Conservation (phyloP, 306 rosid species). For the Boehmeria nivea region DNA sequence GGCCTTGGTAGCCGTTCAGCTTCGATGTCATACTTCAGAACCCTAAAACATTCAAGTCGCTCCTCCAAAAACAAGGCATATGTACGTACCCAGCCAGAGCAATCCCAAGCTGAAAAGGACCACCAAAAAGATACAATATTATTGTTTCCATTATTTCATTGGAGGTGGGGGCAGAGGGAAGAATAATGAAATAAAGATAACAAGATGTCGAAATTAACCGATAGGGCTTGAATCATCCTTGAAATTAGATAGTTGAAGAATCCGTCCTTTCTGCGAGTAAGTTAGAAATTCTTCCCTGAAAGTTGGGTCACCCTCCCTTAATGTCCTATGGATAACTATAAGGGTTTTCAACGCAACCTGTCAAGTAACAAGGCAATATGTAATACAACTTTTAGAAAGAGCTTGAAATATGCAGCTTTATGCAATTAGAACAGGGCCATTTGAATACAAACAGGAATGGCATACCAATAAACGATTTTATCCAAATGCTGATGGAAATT, state of each 20-base stretch:
- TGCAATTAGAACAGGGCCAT: no score
- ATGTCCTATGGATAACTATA: slow-evolving; percentile 81
- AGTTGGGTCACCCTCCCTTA: slow-evolving; percentile 97
- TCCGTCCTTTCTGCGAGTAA: slow-evolving; percentile 74
- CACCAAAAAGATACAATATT: slow-evolving; percentile 3
- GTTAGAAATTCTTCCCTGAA: slow-evolving; percentile 90
- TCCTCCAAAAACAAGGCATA: slow-evolving; percentile 98
- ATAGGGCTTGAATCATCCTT: slow-evolving; percentile 98
- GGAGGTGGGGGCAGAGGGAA: background rate
- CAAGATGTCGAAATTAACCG: slow-evolving; percentile 38
- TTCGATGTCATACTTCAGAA: slow-evolving; percentile 92
- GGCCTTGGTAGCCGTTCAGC: slow-evolving; percentile 94
- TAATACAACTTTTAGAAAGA: background rate
- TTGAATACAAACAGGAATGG: no score
- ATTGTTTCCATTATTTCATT: no score
- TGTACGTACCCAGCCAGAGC: slow-evolving; percentile 99
- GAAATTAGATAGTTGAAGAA: slow-evolving; percentile 93
- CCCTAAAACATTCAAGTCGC: slow-evolving; percentile 90
- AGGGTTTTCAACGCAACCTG: slow-evolving; percentile 95
- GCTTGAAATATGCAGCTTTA: no score
- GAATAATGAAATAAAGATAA: background rate
- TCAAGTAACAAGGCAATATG: slow-evolving; percentile 14
- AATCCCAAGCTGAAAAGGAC: slow-evolving; percentile 81
- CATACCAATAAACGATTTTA: no score
- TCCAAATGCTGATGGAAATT: no score